phyloP scores from a whole-genome alignment of 257 asterid genomes.

The Gynochthodes officinalis region DNA sequence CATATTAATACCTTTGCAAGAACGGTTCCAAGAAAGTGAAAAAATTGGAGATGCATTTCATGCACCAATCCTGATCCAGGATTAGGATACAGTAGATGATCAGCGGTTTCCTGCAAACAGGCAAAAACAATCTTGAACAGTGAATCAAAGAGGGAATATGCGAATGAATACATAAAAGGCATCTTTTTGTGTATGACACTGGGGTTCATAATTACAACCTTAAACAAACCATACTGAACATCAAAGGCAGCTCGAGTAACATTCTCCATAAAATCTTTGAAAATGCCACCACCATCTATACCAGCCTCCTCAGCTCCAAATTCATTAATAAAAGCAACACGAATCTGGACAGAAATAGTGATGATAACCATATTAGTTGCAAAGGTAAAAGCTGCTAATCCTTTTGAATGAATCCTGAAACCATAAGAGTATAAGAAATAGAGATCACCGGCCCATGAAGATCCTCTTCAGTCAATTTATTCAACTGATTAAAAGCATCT shows the following conservation, averaged over 20 bases:
- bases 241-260: conserved; percentile 89
- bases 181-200: not conserved
- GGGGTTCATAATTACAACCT: conserved; percentile 49
- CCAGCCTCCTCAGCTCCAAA: conserved; percentile 99
- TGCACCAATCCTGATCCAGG: conserved; percentile 93
- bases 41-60: conserved; percentile 87
- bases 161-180: not conserved
- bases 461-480: conserved; percentile 74
- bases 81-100: conserved; percentile 95
- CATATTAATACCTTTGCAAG: conserved; percentile 79
- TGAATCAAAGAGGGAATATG: not conserved
- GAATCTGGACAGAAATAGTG: conserved; percentile 54
- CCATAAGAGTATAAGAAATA: conserved; percentile 1
- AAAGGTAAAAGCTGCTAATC: not conserved
- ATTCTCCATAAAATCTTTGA: conserved; percentile 98
- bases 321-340: conserved; percentile 80
- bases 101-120: conserved; percentile 73
- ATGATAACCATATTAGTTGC: not conserved
- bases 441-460: conserved; percentile 76
- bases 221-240: conserved; percentile 93
- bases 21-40: conserved; percentile 91
- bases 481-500: conserved; percentile 88
- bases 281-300: conserved; percentile 99
- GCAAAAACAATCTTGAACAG: not conserved
- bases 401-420: not conserved